Base-by-base conservation (phyloP, 176 grass and related monocot species). In the Melocanna baccifera region DNA sequence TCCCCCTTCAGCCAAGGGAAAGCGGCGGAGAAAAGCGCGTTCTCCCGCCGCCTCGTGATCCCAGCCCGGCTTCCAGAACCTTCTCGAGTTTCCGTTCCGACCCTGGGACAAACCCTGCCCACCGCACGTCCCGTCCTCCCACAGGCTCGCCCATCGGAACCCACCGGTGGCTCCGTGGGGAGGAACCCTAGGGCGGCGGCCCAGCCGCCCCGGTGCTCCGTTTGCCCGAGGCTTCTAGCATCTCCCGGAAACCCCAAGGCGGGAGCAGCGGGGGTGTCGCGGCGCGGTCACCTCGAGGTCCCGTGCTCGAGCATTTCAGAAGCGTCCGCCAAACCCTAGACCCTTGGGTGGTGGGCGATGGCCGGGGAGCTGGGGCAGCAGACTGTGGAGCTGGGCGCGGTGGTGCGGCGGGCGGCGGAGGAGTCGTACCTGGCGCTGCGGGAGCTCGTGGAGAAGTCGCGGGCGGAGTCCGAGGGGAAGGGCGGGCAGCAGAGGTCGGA, bases 391-490 rank as follows among this genome's bases (percentile, higher is more conserved):
- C 86, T 99, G 78, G 92, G 93, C 11, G 84, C 93, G 32, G 88
- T 99, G 72, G 93, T 99, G 40, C 88, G 86, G 50, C 84, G 96
- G 68, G 86, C 93, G 32, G 86, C 96, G 22, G 96, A 96, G 84
- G 96, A 96, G 66, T 99, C 96, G 4, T 99, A 99, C 76, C 91
- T 99, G 48, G 90, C 96, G 19, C 81, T 99, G 40, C 92, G 94
- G 84, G 96, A 99, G 86, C 89, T 99, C 59, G 96, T 99, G 20
- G 91, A 96, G 72, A 91, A 88, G 81, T 92, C 87, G 42, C 89
- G 86, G 87, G 78, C 58, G 32, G 92, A 89, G 90, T 78, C 82
- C 6, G 92, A 94, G 26, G 84, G 89, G 62, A 91, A 91, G 51
- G 81, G 76, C 14, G 82, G 76, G 6, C 89, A 88, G 56, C 87